Evolutionary conservation across 352 stramenopile genomes (phyloP).

Genomic region (Phytophthora sp.): DNA sequence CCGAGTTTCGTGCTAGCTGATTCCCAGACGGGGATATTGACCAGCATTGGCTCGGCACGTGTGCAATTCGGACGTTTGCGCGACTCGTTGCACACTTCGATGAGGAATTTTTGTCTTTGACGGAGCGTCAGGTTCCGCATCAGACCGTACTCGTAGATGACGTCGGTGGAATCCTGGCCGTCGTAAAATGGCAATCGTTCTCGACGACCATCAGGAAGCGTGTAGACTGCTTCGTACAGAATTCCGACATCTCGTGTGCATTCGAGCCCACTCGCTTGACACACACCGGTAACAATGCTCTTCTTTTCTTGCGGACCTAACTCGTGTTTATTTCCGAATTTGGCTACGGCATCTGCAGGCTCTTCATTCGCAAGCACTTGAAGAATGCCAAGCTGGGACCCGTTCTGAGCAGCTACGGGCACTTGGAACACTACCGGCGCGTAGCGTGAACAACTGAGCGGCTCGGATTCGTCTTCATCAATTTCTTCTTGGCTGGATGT

Average conservation of each 20-base stretch:
- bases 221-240: conserved; percentile 71
- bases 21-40: conserved; percentile 81
- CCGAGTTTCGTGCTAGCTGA: conserved; percentile 70
- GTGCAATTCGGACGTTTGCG: conserved; percentile 75
- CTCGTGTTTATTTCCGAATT: conserved; percentile 78
- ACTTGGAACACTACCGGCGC: conserved; percentile 65
- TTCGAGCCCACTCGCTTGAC: conserved; percentile 51
- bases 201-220: conserved; percentile 47
- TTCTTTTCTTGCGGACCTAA: conserved; percentile 63
- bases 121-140: conserved; percentile 74
- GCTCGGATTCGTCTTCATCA: conserved; percentile 19
- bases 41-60: conserved; percentile 73
- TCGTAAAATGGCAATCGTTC: conserved; percentile 78
- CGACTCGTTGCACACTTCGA: conserved; percentile 74
- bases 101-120: conserved; percentile 70
- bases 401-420: conserved; percentile 66
- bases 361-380: conserved; percentile 74
- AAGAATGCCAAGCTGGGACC: conserved; percentile 61
- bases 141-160: conserved; percentile 78
- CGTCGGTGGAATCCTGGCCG: conserved; percentile 72
- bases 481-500: conserved; percentile 3
- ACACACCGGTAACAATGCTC: conserved; percentile 60
- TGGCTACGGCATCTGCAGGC: conserved; percentile 69
- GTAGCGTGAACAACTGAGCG: conserved; percentile 61
- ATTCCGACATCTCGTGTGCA: conserved; percentile 65